Conservation (phyloP, 495 filamentous ascomycete genomes). For the Chlorociboria aeruginascens region DNA sequence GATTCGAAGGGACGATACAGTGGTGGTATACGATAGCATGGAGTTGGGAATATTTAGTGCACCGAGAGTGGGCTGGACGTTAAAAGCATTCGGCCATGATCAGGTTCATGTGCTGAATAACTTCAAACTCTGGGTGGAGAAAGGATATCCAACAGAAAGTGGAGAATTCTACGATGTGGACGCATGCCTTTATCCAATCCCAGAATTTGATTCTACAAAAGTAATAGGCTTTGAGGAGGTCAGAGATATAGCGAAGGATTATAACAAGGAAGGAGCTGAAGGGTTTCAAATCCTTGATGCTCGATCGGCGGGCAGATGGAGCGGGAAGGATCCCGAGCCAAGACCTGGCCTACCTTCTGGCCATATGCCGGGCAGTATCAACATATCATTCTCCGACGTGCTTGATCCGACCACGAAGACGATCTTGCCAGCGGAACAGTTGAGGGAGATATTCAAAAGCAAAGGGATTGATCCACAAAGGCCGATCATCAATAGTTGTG, state of each 20-base stretch:
- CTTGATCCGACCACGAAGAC: slow-evolving; percentile 74
- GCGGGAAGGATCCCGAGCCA: slow-evolving; percentile 76
- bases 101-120: slow-evolving; percentile 88
- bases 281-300: slow-evolving; percentile 87
- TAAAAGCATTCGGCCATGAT: slow-evolving; percentile 82
- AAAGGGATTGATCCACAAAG: slow-evolving; percentile 70
- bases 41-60: slow-evolving; percentile 90
- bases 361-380: slow-evolving; percentile 83
- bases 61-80: slow-evolving; percentile 85
- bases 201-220: slow-evolving; percentile 34
- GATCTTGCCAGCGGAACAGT: slow-evolving; percentile 56
- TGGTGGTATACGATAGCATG: slow-evolving; percentile 85
- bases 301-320: slow-evolving; percentile 65
- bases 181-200: slow-evolving; percentile 42
- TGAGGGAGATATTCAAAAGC: slow-evolving; percentile 62
- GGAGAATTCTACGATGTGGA: slow-evolving; percentile 56
- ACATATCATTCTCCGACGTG: slow-evolving; percentile 65
- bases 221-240: slow-evolving; percentile 63
- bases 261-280: slow-evolving; percentile 66
- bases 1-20: slow-evolving; percentile 70
- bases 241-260: slow-evolving; percentile 58
- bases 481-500: slow-evolving; percentile 81
- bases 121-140: slow-evolving; percentile 77
- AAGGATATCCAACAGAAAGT: slow-evolving; percentile 67
- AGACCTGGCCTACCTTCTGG: slow-evolving; percentile 78